These are phyloP conservation scores for Fusarium nygamai DNA, from an alignment of 2,329 filamentous ascomycete species.

Conservation along the genomic window DNA sequence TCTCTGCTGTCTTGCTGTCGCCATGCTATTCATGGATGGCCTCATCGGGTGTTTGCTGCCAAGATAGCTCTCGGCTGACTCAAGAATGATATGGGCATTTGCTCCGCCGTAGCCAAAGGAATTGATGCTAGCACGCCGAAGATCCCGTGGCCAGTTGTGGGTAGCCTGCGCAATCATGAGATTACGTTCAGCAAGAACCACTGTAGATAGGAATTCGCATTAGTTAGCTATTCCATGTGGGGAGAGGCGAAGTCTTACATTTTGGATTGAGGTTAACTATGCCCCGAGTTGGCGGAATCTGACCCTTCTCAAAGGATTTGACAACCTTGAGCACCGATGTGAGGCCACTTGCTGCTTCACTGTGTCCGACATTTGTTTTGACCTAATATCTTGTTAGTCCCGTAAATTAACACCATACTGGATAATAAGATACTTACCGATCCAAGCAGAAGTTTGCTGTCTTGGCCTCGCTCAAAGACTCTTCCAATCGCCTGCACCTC, in stretches of 20 bases:
- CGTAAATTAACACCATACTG: accelerated
- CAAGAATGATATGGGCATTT: background rate
- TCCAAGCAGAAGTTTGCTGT: background rate
- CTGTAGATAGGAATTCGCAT: background rate
- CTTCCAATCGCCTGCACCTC: background rate
- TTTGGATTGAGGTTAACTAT: background rate
- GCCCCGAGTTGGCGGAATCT: background rate
- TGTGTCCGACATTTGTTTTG: background rate
- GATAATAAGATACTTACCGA: background rate
- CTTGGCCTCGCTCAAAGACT: background rate
- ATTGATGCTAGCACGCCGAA: background rate
- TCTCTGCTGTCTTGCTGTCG: background rate
- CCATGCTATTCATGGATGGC: accelerated
- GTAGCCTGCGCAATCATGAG: background rate
- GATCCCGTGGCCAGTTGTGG: background rate
- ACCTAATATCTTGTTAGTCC: accelerated
- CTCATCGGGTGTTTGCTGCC: accelerated
- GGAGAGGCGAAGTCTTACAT: background rate
- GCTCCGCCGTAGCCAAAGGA: background rate
- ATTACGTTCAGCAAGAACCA: background rate
- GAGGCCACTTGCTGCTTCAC: background rate
- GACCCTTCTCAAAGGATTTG: background rate
- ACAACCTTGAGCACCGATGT: background rate
- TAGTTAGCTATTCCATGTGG: accelerated
- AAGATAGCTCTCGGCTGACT: background rate